These are phyloP conservation scores for Aspergillus arachidicola DNA, from an alignment of 2,329 filamentous ascomycete species.

Conservation along the genomic window DNA sequence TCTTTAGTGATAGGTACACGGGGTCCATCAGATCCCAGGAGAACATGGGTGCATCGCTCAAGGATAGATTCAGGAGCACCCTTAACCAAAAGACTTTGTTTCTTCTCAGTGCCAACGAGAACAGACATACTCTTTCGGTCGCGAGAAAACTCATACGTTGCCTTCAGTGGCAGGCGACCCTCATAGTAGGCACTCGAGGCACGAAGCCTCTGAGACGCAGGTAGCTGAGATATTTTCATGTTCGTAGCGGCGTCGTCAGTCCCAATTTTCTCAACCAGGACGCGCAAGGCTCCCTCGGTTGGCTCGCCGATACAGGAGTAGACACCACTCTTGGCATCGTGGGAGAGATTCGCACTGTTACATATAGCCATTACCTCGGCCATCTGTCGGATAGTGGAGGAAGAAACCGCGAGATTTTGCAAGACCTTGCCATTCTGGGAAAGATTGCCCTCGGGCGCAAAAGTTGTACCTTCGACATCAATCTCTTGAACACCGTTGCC, in stretches of 20 bases:
- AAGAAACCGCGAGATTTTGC: conserved; percentile 69
- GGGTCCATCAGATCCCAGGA: conserved; percentile 78
- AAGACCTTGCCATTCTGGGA: conserved; percentile 68
- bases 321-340: conserved; percentile 72
- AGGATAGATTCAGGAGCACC: conserved; percentile 93
- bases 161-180: conserved; percentile 70
- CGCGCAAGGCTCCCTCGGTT: conserved; percentile 89
- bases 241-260: conserved; percentile 69
- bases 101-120: conserved; percentile 69
- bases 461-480: conserved; percentile 89
- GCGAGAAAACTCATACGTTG: conserved; percentile 94
- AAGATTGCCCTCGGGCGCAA: conserved; percentile 79
- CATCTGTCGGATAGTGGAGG: conserved; percentile 78
- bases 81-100: conserved; percentile 88
- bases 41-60: conserved; percentile 81
- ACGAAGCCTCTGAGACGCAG: conserved; percentile 68
- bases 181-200: conserved; percentile 85
- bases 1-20: conserved; percentile 71
- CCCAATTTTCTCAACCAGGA: conserved; percentile 91
- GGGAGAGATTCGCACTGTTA: conserved; percentile 83
- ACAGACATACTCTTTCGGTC: conserved; percentile 99
- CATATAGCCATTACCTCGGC: conserved; percentile 72
- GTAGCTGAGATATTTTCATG: conserved; percentile 50
- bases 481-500: conserved; percentile 80
- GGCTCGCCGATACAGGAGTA: conserved; percentile 90